Conservation (phyloP, 2,329 filamentous ascomycete genomes). For the Arthrobotrys sphaeroides region DNA sequence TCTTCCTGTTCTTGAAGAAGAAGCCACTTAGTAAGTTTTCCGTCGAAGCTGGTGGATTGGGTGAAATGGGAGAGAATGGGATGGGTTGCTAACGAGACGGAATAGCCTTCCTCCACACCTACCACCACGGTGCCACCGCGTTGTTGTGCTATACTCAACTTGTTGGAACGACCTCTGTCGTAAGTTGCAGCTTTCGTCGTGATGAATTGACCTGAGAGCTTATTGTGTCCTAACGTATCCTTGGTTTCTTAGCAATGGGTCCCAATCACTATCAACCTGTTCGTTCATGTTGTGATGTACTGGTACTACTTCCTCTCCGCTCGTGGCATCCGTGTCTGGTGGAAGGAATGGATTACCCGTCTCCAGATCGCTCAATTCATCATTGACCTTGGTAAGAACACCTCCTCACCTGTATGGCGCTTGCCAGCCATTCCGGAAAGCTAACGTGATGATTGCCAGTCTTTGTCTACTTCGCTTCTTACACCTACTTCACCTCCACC, state of each 20-base stretch:
- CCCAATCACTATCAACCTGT: constrained; percentile 88
- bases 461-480: constrained; percentile 99
- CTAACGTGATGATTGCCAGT: constrained; percentile 65
- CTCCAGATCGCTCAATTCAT: constrained; percentile 97
- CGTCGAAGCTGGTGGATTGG: neutral
- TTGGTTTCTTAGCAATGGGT: constrained; percentile 76
- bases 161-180: constrained; percentile 85
- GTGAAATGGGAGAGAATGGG: constrained; percentile 13
- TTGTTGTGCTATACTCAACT: constrained; percentile 98
- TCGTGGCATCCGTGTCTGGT: constrained; percentile 94
- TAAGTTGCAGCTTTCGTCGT: constrained; percentile 45
- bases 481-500: constrained; percentile 93
- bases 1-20: constrained; percentile 99
- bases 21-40: constrained; percentile 82
- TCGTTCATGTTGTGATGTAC: constrained; percentile 98
- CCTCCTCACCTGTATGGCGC: neutral
- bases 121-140: constrained; percentile 96
- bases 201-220: neutral
- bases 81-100: constrained; percentile 26
- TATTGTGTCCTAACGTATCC: constrained; percentile 5
- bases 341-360: constrained; percentile 99
- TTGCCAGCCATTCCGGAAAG: neutral
- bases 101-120: constrained; percentile 92
- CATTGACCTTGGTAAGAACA: constrained; percentile 83
- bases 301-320: constrained; percentile 99